Percentiles rank a stretch among this genome's conserved stretches.
Evolutionary conservation across 768 basidiomycete genomes (phyloP).

Genomic region (Leccinellum albellum): DNA sequence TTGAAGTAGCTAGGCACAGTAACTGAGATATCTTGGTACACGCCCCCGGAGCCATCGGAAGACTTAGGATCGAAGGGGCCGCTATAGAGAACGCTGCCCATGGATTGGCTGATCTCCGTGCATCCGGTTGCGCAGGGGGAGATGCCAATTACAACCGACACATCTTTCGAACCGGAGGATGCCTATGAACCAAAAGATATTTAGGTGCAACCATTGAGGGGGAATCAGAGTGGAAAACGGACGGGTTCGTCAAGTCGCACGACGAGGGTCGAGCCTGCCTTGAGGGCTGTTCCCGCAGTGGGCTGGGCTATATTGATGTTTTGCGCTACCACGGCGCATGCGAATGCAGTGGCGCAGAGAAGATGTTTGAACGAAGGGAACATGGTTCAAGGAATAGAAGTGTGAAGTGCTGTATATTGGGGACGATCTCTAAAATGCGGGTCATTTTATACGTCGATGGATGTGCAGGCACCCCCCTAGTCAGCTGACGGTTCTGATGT

Average conservation of each 20-base stretch:
- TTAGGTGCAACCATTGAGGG: background rate
- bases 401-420: background rate
- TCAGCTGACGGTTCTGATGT: too few relatives aligned
- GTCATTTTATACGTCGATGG: slow-evolving; percentile 5
- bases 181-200: background rate
- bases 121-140: background rate
- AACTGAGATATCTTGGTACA: slow-evolving; percentile 1
- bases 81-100: slow-evolving; percentile 3
- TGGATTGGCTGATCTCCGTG: background rate
- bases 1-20: background rate
- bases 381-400: slow-evolving; percentile 5
- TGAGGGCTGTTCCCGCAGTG: slow-evolving; percentile 26
- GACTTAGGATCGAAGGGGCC: background rate
- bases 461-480: too few relatives aligned
- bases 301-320: slow-evolving; percentile 36
- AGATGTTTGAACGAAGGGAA: slow-evolving; percentile 4
- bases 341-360: slow-evolving; percentile 6
- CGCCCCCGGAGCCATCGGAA: background rate
- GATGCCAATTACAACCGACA: slow-evolving; percentile 6
- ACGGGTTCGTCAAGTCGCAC: slow-evolving; percentile 42
- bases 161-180: background rate
- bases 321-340: slow-evolving; percentile 37
- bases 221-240: slow-evolving; percentile 14
- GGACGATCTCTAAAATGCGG: background rate
- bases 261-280: slow-evolving; percentile 30